These are phyloP conservation scores for Austroboletus festivus DNA, from an alignment of 768 basidiomycete species.

Conservation along the genomic window DNA sequence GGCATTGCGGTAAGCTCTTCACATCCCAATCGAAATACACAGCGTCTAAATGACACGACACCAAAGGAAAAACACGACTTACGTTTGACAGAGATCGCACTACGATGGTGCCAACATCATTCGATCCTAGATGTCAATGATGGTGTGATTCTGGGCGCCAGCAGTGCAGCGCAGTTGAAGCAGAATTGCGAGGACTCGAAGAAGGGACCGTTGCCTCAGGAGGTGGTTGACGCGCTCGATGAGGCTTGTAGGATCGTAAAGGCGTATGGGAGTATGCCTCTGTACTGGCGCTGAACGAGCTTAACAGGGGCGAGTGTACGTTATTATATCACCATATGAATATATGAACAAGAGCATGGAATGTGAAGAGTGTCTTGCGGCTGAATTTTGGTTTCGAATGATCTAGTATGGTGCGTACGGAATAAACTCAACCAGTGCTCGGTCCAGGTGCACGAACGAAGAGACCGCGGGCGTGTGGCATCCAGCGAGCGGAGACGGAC, in stretches of 20 bases:
- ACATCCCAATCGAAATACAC: background rate
- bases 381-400: too few relatives aligned
- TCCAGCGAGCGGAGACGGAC: too few relatives aligned
- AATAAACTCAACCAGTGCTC: too few relatives aligned
- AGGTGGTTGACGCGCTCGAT: conserved; percentile 48
- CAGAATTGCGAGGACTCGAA: conserved; percentile 44
- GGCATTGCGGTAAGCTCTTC: conserved; percentile 36
- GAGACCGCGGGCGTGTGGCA: too few relatives aligned
- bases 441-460: too few relatives aligned
- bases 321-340: too few relatives aligned
- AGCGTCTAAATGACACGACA: background rate
- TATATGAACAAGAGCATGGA: too few relatives aligned
- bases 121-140: conserved; percentile 41
- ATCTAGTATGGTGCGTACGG: too few relatives aligned
- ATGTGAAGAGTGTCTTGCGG: too few relatives aligned
- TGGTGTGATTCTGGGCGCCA: conserved; percentile 49
- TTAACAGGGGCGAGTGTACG: too few relatives aligned
- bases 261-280: conserved; percentile 30
- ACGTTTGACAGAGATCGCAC: conserved; percentile 50
- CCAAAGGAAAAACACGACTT: conserved; percentile 40
- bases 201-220: conserved; percentile 54
- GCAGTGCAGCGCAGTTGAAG: conserved; percentile 42
- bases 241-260: conserved; percentile 44
- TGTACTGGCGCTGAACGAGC: conserved; percentile 35
- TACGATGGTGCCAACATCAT: conserved; percentile 64